Evolutionary conservation across 23 red algal genomes (phyloP).

Genomic region (Pyropia yezoensis): DNA sequence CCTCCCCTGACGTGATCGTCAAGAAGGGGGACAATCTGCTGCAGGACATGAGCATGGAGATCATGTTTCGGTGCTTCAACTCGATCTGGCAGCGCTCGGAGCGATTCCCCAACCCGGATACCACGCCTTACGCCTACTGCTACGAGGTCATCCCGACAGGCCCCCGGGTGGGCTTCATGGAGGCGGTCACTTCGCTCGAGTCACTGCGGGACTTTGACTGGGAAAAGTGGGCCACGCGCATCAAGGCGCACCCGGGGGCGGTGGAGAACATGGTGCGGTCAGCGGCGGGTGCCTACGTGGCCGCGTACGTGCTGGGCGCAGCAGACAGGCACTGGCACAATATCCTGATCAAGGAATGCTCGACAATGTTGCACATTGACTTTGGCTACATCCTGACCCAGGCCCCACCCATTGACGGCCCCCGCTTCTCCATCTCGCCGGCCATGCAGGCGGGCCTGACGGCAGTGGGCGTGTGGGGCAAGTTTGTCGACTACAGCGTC

Average conservation of each 20-base stretch:
- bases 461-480: conserved; percentile 42
- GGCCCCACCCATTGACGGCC: conserved; percentile 64
- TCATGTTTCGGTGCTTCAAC: conserved; percentile 68
- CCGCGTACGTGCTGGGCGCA: conserved; percentile 46
- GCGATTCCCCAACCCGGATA: conserved; percentile 4
- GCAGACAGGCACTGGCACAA: conserved; percentile 66
- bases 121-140: conserved; percentile 23
- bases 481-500: conserved; percentile 37
- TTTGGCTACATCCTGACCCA: conserved; percentile 56
- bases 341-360: conserved; percentile 46
- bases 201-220: conserved; percentile 52
- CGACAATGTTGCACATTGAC: conserved; percentile 58
- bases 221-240: conserved; percentile 26
- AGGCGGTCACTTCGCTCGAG: conserved; percentile 41
- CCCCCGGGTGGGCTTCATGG: conserved; percentile 44
- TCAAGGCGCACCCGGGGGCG: conserved; percentile 10
- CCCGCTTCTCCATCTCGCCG: conserved; percentile 50
- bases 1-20: conserved; percentile 25
- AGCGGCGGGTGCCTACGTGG: conserved; percentile 54
- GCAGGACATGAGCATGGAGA: conserved; percentile 56
- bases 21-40: conserved; percentile 69
- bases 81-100: conserved; percentile 41
- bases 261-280: conserved; percentile 52
- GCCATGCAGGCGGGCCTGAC: conserved; percentile 51
- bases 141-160: conserved; percentile 65